Conservation (phyloP, 75 land plant genomes). For the Picea sitchensis region DNA sequence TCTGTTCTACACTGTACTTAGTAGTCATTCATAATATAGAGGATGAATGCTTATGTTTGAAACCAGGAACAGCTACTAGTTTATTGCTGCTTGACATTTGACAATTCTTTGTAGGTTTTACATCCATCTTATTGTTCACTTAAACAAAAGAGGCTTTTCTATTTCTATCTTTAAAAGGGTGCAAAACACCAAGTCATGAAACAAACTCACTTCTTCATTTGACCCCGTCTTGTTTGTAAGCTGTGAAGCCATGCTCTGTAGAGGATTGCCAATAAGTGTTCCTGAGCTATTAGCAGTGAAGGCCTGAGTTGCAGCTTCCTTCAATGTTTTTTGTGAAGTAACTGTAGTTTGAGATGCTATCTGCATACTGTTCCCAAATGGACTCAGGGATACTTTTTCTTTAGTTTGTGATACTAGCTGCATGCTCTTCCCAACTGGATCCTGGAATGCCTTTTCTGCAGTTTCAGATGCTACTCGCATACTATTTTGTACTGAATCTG, state of each 20-base stretch:
- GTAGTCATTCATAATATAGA: not conserved
- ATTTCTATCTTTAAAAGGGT: not conserved
- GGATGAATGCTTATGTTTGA: not conserved
- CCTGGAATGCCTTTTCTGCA: constrained; percentile 11
- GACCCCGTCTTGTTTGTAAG: not conserved
- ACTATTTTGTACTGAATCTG: constrained; percentile 1
- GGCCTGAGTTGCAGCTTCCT: not conserved
- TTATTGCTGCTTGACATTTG: not conserved
- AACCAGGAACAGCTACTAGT: not conserved
- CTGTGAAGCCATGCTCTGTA: not conserved
- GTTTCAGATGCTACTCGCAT: constrained; percentile 9
- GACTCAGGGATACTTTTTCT: not conserved
- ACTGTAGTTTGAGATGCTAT: not conserved
- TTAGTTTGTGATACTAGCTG: constrained; percentile 1
- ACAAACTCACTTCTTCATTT: constrained; percentile 11
- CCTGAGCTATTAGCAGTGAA: not conserved
- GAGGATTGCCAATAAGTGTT: not conserved
- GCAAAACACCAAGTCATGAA: not conserved
- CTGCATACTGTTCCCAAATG: constrained; percentile 8
- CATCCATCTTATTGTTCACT: not conserved
- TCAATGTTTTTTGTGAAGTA: not conserved
- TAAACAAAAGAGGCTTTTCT: not conserved
- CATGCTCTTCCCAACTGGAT: constrained; percentile 6
- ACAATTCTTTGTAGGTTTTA: not conserved
- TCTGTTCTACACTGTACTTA: too few relatives aligned